Evolutionary conservation across 148 eudicot species (phyloP), one percentile per base, ranked within the genome.

Genomic region (Mesembryanthemum crystallinum): DNA sequence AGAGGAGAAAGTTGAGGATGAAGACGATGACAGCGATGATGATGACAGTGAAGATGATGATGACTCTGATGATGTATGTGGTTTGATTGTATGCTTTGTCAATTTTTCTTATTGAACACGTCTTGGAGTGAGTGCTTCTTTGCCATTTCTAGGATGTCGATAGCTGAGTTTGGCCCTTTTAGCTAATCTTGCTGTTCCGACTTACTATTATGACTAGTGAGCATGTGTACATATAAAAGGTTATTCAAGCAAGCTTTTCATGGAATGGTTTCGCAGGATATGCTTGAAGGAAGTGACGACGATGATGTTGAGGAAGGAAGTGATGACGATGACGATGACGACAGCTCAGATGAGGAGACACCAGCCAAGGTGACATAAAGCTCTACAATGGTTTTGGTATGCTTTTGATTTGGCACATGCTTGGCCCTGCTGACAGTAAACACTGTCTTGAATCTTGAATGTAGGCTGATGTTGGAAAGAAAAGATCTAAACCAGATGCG

Each of bases 401-500:
- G 23, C 30, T 55, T 65, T 39, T 13, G 3, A 7, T 25, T n/a
- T 25, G 37, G 6, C 37, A n/a, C 58, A 10, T 66, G 7, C 11
- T 39, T 24, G 25, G 18, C 24, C 39, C 5, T 64, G 37, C 72
- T 55, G 12, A 49, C 64, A 7, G 18, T 1, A 9, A 23, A 9
- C 8, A 58, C 5, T n/a, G 1, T 61, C 47, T 60, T 23, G 42
- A 28, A 47, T 61, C 47, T 60, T 23, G 42, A 28, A 47, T 72
- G 35, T 24, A 88, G 88, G 79, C 71, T 45, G 84, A 42, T 23
- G 18, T 74, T 12, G 80, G 81, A 23, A 84, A 82, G 84, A 87
- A 87, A 55, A 87, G 88, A 73, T 72, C 88, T 5, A 77, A 67
- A 52, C 78, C 81, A 69, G 86, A 84, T 13, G 79, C 76, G 27